Percentiles rank a stretch among this genome's conserved stretches.
Evolutionary conservation across 768 basidiomycete species (phyloP).

Genomic region (Lactarius hengduanensis): DNA sequence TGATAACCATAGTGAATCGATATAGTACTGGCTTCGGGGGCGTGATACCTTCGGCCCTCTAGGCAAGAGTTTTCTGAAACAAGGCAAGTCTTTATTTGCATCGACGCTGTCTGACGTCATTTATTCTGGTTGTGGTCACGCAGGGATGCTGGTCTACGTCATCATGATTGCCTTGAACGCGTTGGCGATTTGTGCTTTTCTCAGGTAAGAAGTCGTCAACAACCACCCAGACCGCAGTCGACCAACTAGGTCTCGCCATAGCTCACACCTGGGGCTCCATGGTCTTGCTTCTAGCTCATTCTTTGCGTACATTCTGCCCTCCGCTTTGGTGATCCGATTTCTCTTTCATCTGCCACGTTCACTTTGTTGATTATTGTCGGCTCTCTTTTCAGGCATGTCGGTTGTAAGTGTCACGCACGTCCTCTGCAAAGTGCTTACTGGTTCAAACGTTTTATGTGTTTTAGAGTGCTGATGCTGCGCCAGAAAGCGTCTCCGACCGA

Average conservation of each 20-base stretch:
- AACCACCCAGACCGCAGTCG: not conserved
- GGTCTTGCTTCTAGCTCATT: slow-evolving; percentile 6
- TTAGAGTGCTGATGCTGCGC: slow-evolving; percentile 27
- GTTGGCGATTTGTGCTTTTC: slow-evolving; percentile 20
- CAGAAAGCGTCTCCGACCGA: slow-evolving; percentile 22
- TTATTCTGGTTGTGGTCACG: slow-evolving; percentile 1
- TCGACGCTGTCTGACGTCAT: not conserved
- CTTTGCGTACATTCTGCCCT: slow-evolving; percentile 24
- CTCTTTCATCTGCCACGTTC: not conserved
- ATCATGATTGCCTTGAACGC: slow-evolving; percentile 24
- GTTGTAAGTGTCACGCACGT: slow-evolving; percentile 12
- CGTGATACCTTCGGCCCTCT: slow-evolving; percentile 19
- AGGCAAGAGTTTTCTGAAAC: slow-evolving; percentile 24
- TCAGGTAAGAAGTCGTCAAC: slow-evolving; percentile 10
- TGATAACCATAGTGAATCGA: not conserved
- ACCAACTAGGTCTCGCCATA: slow-evolving; percentile 1
- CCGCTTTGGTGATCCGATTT: slow-evolving; percentile 15
- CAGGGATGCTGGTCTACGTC: slow-evolving; percentile 25
- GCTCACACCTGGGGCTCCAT: not conserved
- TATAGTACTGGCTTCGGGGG: slow-evolving; percentile 20
- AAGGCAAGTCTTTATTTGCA: slow-evolving; percentile 19
- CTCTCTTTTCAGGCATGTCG: slow-evolving; percentile 18
- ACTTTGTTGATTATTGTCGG: not conserved
- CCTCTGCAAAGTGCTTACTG: not conserved
- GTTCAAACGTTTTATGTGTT: not conserved